A percentile compares a stretch with the other conserved stretches of the same genome.
phyloP scores from a whole-genome alignment of 257 asterid genomes.

The Schizonepeta tenuifolia region DNA sequence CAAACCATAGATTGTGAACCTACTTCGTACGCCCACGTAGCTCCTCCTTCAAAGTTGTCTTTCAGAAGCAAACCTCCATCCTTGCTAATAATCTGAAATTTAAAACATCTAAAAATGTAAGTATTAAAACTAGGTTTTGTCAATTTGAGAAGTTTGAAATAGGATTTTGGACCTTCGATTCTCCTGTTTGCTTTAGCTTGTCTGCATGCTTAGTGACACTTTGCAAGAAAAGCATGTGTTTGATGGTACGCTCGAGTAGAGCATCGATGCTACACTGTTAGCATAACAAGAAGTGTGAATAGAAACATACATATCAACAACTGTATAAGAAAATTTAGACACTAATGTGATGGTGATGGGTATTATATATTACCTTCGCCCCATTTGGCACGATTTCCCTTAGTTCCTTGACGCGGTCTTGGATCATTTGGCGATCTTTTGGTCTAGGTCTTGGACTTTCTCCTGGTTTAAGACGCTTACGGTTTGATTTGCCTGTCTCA shows the following conservation, averaged over 20 bases:
- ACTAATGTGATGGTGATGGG: conserved; percentile 20
- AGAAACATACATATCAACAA: neutral
- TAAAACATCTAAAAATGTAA: neutral
- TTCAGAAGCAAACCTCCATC: conserved; percentile 74
- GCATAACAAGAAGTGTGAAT: conserved; percentile 30
- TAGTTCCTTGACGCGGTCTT: conserved; percentile 92
- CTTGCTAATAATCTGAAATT: conserved; percentile 64
- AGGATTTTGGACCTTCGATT: conserved; percentile 64
- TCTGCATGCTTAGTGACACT: conserved; percentile 91
- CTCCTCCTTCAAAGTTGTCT: conserved; percentile 86
- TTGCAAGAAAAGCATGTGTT: conserved; percentile 94
- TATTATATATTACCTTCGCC: conserved; percentile 61
- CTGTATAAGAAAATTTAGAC: neutral
- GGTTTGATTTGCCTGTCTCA: conserved; percentile 62
- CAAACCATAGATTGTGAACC: conserved; percentile 85
- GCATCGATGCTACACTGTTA: conserved; percentile 97
- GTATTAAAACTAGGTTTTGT: neutral
- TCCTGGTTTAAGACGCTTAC: conserved; percentile 89
- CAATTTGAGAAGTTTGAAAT: neutral
- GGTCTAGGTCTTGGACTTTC: conserved; percentile 96
- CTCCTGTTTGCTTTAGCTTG: conserved; percentile 82
- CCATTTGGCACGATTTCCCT: conserved; percentile 96
- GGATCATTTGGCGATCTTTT: conserved; percentile 97
- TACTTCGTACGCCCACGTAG: conserved; percentile 96
- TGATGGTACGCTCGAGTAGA: conserved; percentile 90